Evolutionary conservation across 352 stramenopile genomes (phyloP).

Genomic region (Phytophthora citricola): DNA sequence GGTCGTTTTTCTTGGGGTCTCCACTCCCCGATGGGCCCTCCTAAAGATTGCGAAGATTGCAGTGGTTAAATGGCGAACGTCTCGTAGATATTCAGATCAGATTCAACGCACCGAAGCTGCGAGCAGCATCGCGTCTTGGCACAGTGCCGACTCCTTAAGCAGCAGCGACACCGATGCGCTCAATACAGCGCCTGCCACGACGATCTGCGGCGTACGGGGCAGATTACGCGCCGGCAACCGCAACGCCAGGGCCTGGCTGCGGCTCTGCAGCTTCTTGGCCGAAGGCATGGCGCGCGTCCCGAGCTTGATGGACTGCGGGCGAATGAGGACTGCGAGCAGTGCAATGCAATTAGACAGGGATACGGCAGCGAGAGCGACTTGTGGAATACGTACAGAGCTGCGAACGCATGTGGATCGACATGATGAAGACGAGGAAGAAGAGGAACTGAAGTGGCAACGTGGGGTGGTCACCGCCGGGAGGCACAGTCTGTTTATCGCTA

Average conservation of each 20-base stretch:
- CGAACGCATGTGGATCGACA: conserved; percentile 58
- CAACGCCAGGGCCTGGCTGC: conserved; percentile 39
- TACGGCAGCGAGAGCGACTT: not conserved
- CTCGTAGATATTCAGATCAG: not conserved
- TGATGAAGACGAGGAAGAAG: conserved; percentile 7
- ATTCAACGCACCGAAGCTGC: conserved; percentile 34
- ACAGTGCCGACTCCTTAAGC: conserved; percentile 55
- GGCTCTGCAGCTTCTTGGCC: conserved; percentile 39
- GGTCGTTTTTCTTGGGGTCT: conserved; percentile 48
- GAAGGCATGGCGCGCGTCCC: conserved; percentile 32
- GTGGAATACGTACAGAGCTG: conserved; percentile 49
- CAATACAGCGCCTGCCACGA: conserved; percentile 55
- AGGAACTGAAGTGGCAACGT: conserved; percentile 13
- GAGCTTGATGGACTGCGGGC: conserved; percentile 49
- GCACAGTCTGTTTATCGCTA: not conserved
- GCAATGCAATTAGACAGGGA: conserved; percentile 4
- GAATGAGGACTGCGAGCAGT: conserved; percentile 45
- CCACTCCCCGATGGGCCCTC: conserved; percentile 37
- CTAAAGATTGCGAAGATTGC: conserved; percentile 22
- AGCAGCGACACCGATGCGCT: conserved; percentile 52
- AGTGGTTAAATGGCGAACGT: not conserved
- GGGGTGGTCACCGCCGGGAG: not conserved
- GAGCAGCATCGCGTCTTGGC: conserved; percentile 51
- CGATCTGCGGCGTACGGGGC: conserved; percentile 27
- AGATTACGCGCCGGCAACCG: conserved; percentile 31